Evolutionary conservation across 2,329 filamentous ascomycete genomes (phyloP).

Genomic region (Paecilomyces sp.): DNA sequence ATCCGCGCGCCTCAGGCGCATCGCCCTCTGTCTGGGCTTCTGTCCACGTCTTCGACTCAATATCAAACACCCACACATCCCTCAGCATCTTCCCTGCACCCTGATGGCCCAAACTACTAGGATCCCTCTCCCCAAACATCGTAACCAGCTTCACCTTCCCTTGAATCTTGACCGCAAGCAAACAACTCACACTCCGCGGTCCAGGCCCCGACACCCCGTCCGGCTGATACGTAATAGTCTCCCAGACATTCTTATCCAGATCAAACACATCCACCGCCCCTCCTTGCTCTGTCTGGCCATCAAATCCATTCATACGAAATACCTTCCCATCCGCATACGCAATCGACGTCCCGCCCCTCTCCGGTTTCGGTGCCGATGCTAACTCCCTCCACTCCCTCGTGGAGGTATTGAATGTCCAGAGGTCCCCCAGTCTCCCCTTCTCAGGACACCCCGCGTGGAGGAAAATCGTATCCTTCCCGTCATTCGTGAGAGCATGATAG

Average conservation of each 20-base stretch:
- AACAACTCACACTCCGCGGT: conserved; percentile 43
- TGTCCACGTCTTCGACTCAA: conserved; percentile 26
- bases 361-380: conserved; percentile 58
- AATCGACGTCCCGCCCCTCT: conserved; percentile 62
- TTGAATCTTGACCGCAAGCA: conserved; percentile 35
- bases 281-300: conserved; percentile 62
- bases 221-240: conserved; percentile 16
- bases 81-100: conserved; percentile 51
- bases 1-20: conserved; percentile 40
- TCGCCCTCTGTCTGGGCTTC: conserved; percentile 18
- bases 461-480: conserved; percentile 62
- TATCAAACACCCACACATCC: conserved; percentile 45
- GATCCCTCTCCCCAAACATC: conserved; percentile 49
- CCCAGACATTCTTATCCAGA: conserved; percentile 33
- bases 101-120: conserved; percentile 46
- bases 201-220: conserved; percentile 42
- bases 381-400: conserved; percentile 61
- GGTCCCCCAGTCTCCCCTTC: conserved; percentile 56
- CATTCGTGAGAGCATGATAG: conserved; percentile 58
- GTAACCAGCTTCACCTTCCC: conserved; percentile 39
- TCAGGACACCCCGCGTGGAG: conserved; percentile 69
- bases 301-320: conserved; percentile 75
- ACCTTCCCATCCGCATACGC: conserved; percentile 57
- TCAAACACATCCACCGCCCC: conserved; percentile 61
- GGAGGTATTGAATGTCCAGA: conserved; percentile 70